Evolutionary conservation across 768 basidiomycete genomes (phyloP), one percentile per base, ranked within the genome.

Genomic region (Xerocomellus intermedius): DNA sequence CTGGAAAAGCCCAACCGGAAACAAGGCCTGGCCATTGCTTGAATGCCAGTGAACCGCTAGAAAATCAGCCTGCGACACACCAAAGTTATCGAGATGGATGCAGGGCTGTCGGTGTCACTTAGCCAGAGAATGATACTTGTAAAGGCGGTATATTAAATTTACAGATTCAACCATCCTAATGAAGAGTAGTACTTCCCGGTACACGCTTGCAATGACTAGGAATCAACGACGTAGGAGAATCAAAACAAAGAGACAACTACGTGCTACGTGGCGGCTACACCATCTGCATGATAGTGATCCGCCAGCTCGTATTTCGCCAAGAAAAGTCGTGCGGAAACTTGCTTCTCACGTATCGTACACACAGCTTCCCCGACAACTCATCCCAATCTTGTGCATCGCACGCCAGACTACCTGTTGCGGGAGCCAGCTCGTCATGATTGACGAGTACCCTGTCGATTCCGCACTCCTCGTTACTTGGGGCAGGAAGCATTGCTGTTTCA

Each of bases 321-420:
- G 67, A 59, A 35, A 52, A 41, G 42, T 67, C 63, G 12, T 69
- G 59, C 10, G 63, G 55, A 43, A 61, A 69, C 42, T 30, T 64
- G 48, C 52, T 64, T 35, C 57, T 52, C 48, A 60, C 58, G 32
- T 56, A 56, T 39, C 67, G 63, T 13, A 69, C 48, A 21, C 67
- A 69, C n/a, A 69, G 14, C 54, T 52, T 69, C 4, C 68, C 68
- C 1, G 69, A 63, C 8, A 69, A 33, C 48, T 71, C 69, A 12
- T 69, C 68, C 68, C 68, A 69, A n/a, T 71, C 67, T 41, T 71
- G 61, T n/a, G 60, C 57, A 32, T 68, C 63, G n/a, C 61, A 59
- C 13, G 60, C 52, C 2, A 65, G 37, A 32, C 54, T 35, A 4
- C 61, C 54, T 3, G 28, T 50, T 13, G 50, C 48, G 0, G 58